A percentile compares a stretch with the other conserved stretches of the same genome.
phyloP scores from a whole-genome alignment of 805 yeast genomes.

The Myxozyma geophila region DNA sequence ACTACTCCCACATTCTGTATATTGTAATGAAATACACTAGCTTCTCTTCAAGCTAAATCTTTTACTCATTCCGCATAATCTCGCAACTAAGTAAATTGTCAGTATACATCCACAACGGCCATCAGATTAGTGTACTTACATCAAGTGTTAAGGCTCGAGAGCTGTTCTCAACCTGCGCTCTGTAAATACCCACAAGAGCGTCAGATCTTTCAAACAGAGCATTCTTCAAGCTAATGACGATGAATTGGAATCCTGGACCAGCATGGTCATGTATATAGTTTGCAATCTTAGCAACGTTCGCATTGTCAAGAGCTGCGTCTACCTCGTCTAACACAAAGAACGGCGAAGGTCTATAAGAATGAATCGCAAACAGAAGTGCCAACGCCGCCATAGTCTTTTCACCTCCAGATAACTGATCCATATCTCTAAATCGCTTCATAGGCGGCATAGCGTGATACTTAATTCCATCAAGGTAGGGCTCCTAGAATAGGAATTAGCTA shows the following conservation, averaged over 20 bases:
- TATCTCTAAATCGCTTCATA: conserved; percentile 86
- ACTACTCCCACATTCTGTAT: too few relatives aligned
- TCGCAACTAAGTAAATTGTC: conserved; percentile 4
- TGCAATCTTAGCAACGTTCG: conserved; percentile 87
- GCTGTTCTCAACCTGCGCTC: conserved; percentile 74
- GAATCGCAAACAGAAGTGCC: conserved; percentile 88
- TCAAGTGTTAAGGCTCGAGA: conserved; percentile 77
- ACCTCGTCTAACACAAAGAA: conserved; percentile 95
- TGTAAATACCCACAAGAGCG: conserved; percentile 88
- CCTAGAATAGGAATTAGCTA: conserved; percentile 43
- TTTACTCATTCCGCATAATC: conserved; percentile 10
- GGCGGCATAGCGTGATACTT: conserved; percentile 97
- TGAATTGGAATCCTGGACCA: conserved; percentile 81
- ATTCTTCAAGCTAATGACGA: conserved; percentile 89
- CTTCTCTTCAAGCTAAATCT: neutral
- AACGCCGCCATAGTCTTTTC: conserved; percentile 96
- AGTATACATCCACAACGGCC: neutral
- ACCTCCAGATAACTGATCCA: conserved; percentile 93
- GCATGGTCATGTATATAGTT: conserved; percentile 76
- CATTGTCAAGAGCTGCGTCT: conserved; percentile 95
- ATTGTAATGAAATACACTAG: neutral
- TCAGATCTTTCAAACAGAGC: conserved; percentile 86
- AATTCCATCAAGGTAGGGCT: conserved; percentile 82
- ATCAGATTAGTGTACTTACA: conserved; percentile 43
- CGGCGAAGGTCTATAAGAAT: conserved; percentile 90